These are phyloP conservation scores for Colletotrichum spaethianum DNA, from an alignment of 2,329 filamentous ascomycete genomes.

Conservation along the genomic window DNA sequence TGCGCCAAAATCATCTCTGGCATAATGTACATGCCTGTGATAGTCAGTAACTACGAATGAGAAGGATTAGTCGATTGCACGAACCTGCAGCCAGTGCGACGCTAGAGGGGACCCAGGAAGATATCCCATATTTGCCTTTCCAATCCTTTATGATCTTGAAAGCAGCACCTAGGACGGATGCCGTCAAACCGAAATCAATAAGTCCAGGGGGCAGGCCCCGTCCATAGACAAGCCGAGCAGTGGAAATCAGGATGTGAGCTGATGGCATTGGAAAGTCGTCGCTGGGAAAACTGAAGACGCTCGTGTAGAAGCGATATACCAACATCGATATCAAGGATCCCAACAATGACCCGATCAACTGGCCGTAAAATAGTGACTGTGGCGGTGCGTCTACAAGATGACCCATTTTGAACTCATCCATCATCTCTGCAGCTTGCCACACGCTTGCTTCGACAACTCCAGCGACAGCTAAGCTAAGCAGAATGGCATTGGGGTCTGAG, in stretches of 20 bases:
- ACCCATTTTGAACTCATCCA: conserved; percentile 16
- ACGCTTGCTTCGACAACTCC: conserved; percentile 11
- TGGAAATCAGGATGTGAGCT: conserved; percentile 8
- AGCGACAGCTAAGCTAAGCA: conserved; percentile 14
- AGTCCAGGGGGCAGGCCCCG: neutral
- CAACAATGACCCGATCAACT: neutral
- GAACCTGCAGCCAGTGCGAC: conserved; percentile 16
- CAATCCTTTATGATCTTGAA: neutral
- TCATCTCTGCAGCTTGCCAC: conserved; percentile 16
- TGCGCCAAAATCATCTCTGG: neutral
- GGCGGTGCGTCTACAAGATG: conserved; percentile 2
- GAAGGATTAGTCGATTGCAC: neutral
- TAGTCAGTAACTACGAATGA: neutral
- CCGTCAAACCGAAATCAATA: neutral
- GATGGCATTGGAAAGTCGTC: conserved; percentile 12
- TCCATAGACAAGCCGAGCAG: neutral
- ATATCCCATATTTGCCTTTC: neutral
- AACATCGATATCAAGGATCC: conserved; percentile 3
- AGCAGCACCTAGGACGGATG: neutral
- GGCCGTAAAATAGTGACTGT: conserved; percentile 5
- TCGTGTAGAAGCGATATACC: conserved; percentile 10
- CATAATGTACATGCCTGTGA: neutral
- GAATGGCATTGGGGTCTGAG: neutral
- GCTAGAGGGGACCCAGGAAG: neutral
- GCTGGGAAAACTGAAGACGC: neutral